phyloP scores from a whole-genome alignment of 2,329 filamentous ascomycete genomes.

The Xylaria digitata region DNA sequence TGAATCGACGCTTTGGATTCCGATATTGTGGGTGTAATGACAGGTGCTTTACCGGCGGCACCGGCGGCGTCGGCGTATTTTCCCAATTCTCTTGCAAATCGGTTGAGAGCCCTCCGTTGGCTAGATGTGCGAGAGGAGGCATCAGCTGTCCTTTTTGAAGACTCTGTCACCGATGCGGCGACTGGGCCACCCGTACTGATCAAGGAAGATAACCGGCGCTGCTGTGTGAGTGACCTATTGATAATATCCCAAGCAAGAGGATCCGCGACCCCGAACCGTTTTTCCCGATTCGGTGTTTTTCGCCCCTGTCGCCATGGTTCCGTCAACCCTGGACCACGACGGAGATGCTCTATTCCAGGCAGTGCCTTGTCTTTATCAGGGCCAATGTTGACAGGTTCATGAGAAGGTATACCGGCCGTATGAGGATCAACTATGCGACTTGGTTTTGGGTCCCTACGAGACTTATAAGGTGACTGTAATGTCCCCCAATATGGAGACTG shows the following conservation, averaged over 20 bases:
- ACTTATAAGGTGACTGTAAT: conserved; percentile 40
- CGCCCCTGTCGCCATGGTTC: conserved; percentile 30
- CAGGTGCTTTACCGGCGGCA: conserved; percentile 53
- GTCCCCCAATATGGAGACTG: conserved; percentile 47
- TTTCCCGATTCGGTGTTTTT: conserved; percentile 42
- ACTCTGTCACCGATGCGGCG: conserved; percentile 4
- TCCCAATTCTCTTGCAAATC: conserved; percentile 56
- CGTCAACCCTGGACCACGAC: conserved; percentile 9
- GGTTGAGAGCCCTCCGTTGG: conserved; percentile 56
- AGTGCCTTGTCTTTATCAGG: conserved; percentile 4
- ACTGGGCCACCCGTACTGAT: conserved; percentile 40
- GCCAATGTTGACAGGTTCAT: conserved; percentile 1
- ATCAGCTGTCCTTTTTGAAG: conserved; percentile 26
- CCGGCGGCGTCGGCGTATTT: conserved; percentile 55
- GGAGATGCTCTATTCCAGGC: neutral
- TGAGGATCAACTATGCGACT: neutral
- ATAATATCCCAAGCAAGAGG: conserved; percentile 58
- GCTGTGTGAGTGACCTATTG: conserved; percentile 58
- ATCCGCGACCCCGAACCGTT: conserved; percentile 52
- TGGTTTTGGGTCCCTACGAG: conserved; percentile 21
- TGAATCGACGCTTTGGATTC: conserved; percentile 58
- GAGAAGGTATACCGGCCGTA: neutral
- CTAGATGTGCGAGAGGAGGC: conserved; percentile 57
- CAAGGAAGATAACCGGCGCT: conserved; percentile 56
- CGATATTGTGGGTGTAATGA: conserved; percentile 55